A percentile compares a stretch with the other conserved stretches of the same genome.
Conservation (phyloP, 129 eudicot genomes). For the Cynara cardunculus region DNA sequence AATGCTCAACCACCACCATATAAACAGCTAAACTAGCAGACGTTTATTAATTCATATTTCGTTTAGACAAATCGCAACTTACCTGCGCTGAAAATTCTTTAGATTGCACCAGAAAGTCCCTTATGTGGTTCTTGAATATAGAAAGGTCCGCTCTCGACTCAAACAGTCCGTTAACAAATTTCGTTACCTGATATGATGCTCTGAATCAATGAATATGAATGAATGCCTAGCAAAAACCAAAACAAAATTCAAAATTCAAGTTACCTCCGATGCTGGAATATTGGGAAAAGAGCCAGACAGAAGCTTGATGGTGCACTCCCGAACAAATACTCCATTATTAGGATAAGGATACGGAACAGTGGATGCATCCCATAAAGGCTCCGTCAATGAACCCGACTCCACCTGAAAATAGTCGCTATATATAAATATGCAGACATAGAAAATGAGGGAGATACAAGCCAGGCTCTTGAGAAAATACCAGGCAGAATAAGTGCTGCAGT, state of each 20-base stretch:
- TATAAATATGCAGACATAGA: neutral
- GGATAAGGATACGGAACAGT: constrained; percentile 78
- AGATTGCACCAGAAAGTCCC: constrained; percentile 95
- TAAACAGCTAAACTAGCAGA: too few species aligned
- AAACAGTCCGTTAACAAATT: constrained; percentile 76
- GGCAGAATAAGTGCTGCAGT: constrained; percentile 80
- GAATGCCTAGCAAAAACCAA: too few species aligned
- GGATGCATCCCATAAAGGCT: constrained; percentile 87
- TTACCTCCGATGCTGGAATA: constrained; percentile 84
- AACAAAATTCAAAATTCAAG: neutral
- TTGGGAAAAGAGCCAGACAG: constrained; percentile 90
- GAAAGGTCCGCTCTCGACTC: constrained; percentile 73
- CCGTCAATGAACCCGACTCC: constrained; percentile 72
- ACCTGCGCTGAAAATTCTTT: constrained; percentile 99
- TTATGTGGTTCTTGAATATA: constrained; percentile 82
- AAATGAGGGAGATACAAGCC: neutral
- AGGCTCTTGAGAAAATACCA: constrained; percentile 40
- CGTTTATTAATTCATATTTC: too few species aligned
- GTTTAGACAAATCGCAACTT: neutral
- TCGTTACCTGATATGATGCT: constrained; percentile 93
- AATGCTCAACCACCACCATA: too few species aligned
- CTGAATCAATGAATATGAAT: too few species aligned
- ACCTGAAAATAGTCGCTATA: constrained; percentile 43
- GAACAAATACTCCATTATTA: constrained; percentile 66
- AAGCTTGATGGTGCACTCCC: constrained; percentile 84